Percentiles rank a stretch among this genome's conserved stretches.
Evolutionary conservation across 1,284 basidiomycete species (phyloP).

Genomic region (Naganishia liquefaciens): DNA sequence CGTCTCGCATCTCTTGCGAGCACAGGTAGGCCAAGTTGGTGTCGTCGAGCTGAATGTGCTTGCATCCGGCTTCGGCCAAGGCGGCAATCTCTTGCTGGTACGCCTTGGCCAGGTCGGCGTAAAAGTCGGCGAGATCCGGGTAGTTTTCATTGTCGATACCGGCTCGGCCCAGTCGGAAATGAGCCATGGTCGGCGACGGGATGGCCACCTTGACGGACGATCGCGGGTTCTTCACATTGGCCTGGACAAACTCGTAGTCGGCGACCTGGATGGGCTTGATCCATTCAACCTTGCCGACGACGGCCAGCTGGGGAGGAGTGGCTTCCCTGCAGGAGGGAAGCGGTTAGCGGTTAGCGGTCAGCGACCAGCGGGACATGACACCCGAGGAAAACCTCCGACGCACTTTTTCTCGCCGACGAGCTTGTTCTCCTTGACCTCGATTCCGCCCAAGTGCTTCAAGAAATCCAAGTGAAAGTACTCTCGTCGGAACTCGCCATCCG

Average conservation of each 20-base stretch:
- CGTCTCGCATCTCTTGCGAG: constrained; percentile 39
- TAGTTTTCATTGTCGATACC: constrained; percentile 41
- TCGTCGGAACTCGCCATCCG: constrained; percentile 62
- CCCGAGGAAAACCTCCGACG: background rate
- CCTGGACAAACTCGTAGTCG: constrained; percentile 42
- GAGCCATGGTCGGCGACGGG: constrained; percentile 40
- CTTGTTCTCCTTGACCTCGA: constrained; percentile 42
- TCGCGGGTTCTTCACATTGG: constrained; percentile 35
- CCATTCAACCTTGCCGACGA: constrained; percentile 40
- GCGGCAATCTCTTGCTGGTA: constrained; percentile 72
- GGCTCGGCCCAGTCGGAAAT: constrained; percentile 37
- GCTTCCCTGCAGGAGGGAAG: constrained; percentile 20
- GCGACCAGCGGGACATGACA: background rate
- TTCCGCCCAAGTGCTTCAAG: constrained; percentile 39
- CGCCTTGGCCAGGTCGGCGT: constrained; percentile 49
- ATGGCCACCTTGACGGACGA: constrained; percentile 43
- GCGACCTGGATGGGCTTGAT: constrained; percentile 41
- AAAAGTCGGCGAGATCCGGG: constrained; percentile 34
- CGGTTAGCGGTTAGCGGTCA: background rate
- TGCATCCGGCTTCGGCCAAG: constrained; percentile 65
- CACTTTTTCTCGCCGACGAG: constrained; percentile 38
- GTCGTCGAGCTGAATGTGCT: constrained; percentile 33
- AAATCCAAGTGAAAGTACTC: constrained; percentile 42
- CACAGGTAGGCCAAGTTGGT: constrained; percentile 35
- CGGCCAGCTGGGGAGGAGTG: constrained; percentile 36